Conservation (phyloP, 2,329 filamentous ascomycete species). For the Aspergillus pseudotamarii region DNA sequence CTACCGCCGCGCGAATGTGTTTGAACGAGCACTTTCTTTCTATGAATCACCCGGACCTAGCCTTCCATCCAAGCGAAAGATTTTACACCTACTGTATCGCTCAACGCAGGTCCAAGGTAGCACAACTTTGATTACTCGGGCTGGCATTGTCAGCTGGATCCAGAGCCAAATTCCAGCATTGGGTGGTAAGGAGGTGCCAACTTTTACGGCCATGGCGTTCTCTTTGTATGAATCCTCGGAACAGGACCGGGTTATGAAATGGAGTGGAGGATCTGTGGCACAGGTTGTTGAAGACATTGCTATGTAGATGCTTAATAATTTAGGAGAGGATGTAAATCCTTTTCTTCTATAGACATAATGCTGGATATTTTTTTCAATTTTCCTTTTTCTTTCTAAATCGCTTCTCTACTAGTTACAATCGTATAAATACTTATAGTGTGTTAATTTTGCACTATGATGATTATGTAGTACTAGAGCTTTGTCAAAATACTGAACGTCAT, state of each 20-base stretch:
- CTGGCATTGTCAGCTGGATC: constrained; percentile 75
- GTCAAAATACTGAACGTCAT: background rate
- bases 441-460: background rate
- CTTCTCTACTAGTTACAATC: too few relatives aligned
- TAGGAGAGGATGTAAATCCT: background rate
- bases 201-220: constrained; percentile 59
- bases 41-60: constrained; percentile 69
- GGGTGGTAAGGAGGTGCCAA: constrained; percentile 44
- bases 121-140: constrained; percentile 77
- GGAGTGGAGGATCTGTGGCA: constrained; percentile 61
- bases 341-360: background rate
- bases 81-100: constrained; percentile 65
- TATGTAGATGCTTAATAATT: constrained; percentile 10
- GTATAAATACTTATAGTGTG: background rate
- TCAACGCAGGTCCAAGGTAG: constrained; percentile 71
- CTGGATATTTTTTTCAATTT: background rate
- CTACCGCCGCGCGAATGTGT: constrained; percentile 62
- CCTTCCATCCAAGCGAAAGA: constrained; percentile 61
- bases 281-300: constrained; percentile 31
- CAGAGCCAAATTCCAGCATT: constrained; percentile 60
- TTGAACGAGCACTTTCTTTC: constrained; percentile 73
- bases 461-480: background rate
- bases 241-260: constrained; percentile 63
- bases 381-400: background rate
- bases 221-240: constrained; percentile 69